Evolutionary conservation across 1,284 basidiomycete species (phyloP).

Genomic region (Trichosporon asahii): DNA sequence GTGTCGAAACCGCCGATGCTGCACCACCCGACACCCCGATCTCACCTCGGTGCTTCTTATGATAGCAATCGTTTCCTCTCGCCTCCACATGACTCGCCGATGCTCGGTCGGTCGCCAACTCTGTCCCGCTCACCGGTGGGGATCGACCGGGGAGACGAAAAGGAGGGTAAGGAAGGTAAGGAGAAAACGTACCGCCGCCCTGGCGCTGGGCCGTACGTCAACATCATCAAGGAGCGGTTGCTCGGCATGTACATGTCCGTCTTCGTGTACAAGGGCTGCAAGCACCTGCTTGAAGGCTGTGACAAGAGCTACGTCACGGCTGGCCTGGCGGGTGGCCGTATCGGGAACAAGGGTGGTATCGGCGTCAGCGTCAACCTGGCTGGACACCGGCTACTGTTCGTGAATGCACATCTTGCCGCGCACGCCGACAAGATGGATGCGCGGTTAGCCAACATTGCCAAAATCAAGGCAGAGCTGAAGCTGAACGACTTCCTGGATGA

Average conservation of each 20-base stretch:
- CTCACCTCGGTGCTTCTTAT: neutral
- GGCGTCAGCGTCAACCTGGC: slow-evolving; percentile 57
- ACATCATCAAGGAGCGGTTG: slow-evolving; percentile 58
- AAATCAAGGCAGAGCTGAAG: slow-evolving; percentile 56
- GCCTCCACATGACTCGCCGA: neutral
- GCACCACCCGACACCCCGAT: neutral
- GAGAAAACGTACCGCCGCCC: slow-evolving; percentile 14
- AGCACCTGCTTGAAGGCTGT: slow-evolving; percentile 52
- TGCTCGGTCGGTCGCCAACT: neutral
- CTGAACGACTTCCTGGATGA: slow-evolving; percentile 55
- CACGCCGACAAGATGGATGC: slow-evolving; percentile 50
- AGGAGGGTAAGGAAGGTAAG: neutral
- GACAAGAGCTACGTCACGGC: slow-evolving; percentile 57
- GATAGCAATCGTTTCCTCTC: neutral
- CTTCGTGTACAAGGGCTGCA: slow-evolving; percentile 53
- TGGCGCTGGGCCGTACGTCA: slow-evolving; percentile 52
- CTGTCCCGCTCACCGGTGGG: slow-evolving; percentile 2
- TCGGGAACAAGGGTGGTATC: slow-evolving; percentile 57
- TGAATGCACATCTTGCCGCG: slow-evolving; percentile 59
- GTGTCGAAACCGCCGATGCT: neutral
- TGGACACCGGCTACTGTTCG: slow-evolving; percentile 56
- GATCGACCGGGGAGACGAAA: neutral
- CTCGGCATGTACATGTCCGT: slow-evolving; percentile 57
- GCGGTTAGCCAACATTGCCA: slow-evolving; percentile 50
- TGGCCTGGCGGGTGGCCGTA: slow-evolving; percentile 56